A percentile compares a stretch with the other conserved stretches of the same genome.
Conservation (phyloP, 108 stramenopile species). For the Discostella pseudostelligera region DNA sequence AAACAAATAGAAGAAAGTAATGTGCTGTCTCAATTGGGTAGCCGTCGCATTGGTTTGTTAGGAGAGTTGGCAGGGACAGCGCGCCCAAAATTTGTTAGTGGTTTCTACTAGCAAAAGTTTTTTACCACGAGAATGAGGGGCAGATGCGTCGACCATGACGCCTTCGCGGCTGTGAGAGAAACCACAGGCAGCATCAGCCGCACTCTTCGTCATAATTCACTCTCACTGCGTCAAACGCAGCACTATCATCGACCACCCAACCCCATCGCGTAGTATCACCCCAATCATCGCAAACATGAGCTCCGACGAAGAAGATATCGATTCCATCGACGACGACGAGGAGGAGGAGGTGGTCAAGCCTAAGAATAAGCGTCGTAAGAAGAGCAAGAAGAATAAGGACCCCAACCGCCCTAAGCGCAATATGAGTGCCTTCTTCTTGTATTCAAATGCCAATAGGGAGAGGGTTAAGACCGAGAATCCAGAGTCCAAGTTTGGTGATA, state of each 20-base stretch:
- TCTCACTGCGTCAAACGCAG: too few relatives aligned
- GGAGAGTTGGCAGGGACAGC: too few relatives aligned
- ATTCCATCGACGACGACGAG: slow-evolving; percentile 31
- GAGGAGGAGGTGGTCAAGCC: slow-evolving; percentile 21
- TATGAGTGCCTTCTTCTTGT: slow-evolving; percentile 86
- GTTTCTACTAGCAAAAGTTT: slow-evolving; percentile 14
- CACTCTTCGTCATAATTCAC: too few relatives aligned
- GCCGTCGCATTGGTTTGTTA: too few relatives aligned
- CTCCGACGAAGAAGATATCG: slow-evolving; percentile 40
- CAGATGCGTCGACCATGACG: slow-evolving; percentile 9
- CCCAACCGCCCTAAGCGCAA: slow-evolving; percentile 80
- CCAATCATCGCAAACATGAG: slow-evolving; percentile 26
- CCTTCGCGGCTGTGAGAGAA: neutral
- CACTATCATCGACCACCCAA: neutral
- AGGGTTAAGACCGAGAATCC: slow-evolving; percentile 73
- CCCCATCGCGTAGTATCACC: neutral
- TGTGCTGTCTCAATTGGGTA: too few relatives aligned
- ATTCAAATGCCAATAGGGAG: slow-evolving; percentile 69
- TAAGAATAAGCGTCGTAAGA: slow-evolving; percentile 33
- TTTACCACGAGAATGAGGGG: neutral
- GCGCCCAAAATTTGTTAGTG: slow-evolving; percentile 9
- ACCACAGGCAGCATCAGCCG: neutral
- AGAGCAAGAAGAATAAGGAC: slow-evolving; percentile 56
- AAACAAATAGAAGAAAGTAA: too few relatives aligned
- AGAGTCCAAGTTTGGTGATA: slow-evolving; percentile 74